Percentiles rank a stretch among this genome's conserved stretches.
Conservation (phyloP, 2,329 filamentous ascomycete genomes). For the Monilinia vaccinii-corymbosi region DNA sequence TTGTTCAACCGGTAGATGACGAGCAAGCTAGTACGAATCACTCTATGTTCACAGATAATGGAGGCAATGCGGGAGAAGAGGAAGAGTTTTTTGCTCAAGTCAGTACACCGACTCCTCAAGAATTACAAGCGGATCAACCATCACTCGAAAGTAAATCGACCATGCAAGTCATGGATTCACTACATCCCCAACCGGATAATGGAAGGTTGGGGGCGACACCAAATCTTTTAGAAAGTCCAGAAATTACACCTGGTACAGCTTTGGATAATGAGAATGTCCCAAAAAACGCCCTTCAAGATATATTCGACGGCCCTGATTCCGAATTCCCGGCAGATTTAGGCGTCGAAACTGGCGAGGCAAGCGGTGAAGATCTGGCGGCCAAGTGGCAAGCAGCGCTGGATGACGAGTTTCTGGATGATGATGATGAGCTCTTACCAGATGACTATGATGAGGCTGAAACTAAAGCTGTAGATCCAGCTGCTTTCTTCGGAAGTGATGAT, state of each 20-base stretch:
- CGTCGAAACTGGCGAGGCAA: conserved; percentile 25
- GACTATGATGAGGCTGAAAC: conserved; percentile 37
- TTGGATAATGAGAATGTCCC: background rate
- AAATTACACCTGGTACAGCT: background rate
- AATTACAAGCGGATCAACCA: conserved; percentile 7
- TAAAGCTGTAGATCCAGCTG: conserved; percentile 49
- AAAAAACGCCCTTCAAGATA: conserved; percentile 20
- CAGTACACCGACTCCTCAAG: conserved; percentile 25
- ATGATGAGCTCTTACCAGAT: conserved; percentile 52
- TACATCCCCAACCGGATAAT: conserved; percentile 32
- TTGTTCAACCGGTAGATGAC: conserved; percentile 38
- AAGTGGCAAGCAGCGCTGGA: conserved; percentile 80
- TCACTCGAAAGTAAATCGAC: conserved; percentile 61
- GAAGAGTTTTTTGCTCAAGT: conserved; percentile 49
- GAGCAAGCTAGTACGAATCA: conserved; percentile 10
- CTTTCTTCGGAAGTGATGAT: conserved; percentile 73
- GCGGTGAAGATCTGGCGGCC: conserved; percentile 57
- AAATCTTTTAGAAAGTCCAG: conserved; percentile 14
- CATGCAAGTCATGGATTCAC: conserved; percentile 50
- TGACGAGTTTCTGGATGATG: conserved; percentile 50
- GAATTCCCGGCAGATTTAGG: conserved; percentile 22
- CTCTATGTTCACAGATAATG: conserved; percentile 31
- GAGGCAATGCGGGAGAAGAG: conserved; percentile 29
- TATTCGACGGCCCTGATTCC: conserved; percentile 22
- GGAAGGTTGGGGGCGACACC: conserved; percentile 11